Conservation (phyloP, 2,329 filamentous ascomycete species). For the Hymenotorrendiella dingleyae region DNA sequence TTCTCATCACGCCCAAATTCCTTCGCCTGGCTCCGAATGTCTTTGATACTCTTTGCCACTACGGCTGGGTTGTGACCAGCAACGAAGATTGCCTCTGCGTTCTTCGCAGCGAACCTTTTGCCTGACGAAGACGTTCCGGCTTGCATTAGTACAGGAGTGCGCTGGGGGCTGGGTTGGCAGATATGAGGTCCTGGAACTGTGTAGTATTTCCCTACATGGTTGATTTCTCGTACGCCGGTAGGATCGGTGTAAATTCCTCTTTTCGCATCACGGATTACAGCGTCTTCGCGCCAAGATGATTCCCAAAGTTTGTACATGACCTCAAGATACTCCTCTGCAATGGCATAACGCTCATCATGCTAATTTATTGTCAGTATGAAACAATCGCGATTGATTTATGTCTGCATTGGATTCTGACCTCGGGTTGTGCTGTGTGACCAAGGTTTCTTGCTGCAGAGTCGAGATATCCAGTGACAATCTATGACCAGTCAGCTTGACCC, state of each 20-base stretch:
- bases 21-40: background rate
- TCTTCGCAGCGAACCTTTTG: conserved; percentile 59
- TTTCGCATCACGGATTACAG: conserved; percentile 51
- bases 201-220: conserved; percentile 61
- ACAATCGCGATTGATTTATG: too few relatives aligned
- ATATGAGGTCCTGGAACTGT: conserved; percentile 59
- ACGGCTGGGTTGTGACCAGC: conserved; percentile 54
- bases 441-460: too few relatives aligned
- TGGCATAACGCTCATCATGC: conserved; percentile 63
- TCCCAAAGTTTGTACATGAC: conserved; percentile 26
- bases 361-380: too few relatives aligned
- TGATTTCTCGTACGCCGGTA: conserved; percentile 54
- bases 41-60: conserved; percentile 40
- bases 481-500: conserved; percentile 59
- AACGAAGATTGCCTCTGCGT: conserved; percentile 65
- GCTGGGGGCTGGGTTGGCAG: conserved; percentile 39
- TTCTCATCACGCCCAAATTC: background rate
- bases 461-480: conserved; percentile 49
- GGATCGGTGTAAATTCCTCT: conserved; percentile 55
- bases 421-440: too few relatives aligned
- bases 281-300: conserved; percentile 31
- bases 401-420: too few relatives aligned
- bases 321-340: conserved; percentile 56
- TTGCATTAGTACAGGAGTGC: conserved; percentile 42
- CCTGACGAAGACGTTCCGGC: conserved; percentile 53